phyloP scores from a whole-genome alignment of 2,329 filamentous ascomycete genomes.

The Balansia obtecta region DNA sequence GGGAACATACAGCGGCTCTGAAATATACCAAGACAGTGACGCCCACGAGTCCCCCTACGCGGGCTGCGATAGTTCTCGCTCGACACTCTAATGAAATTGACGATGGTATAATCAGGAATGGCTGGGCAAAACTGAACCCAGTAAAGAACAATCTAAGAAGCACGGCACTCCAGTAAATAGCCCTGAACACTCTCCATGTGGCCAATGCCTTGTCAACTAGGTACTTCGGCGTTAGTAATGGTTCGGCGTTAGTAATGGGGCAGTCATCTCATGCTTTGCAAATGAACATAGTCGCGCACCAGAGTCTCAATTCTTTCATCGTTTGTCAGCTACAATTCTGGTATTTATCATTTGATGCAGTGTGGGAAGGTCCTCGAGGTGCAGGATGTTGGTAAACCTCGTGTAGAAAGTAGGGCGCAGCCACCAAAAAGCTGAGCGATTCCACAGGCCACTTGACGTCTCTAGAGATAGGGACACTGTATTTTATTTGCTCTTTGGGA shows the following conservation, averaged over 20 bases:
- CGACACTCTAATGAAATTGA: conserved; percentile 18
- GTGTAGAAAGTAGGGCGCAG: background rate
- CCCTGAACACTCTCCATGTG: too few relatives aligned
- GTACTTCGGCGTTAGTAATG: background rate
- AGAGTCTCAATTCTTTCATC: background rate
- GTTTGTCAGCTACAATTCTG: background rate
- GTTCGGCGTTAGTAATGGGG: background rate
- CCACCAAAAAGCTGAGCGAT: background rate
- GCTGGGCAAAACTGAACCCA: conserved; percentile 24
- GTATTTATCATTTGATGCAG: background rate
- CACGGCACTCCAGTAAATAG: conserved; percentile 14
- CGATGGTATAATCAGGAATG: conserved; percentile 28
- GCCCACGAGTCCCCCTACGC: conserved; percentile 30
- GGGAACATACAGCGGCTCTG: conserved; percentile 29
- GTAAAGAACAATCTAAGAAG: conserved; percentile 19
- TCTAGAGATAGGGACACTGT: background rate
- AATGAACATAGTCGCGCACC: background rate
- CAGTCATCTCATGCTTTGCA: background rate
- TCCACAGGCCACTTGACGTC: background rate
- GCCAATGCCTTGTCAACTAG: conserved; percentile 8
- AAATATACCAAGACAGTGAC: conserved; percentile 26
- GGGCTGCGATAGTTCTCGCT: conserved; percentile 9
- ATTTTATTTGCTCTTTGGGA: background rate
- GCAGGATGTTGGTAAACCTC: background rate
- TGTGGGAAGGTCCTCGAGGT: background rate